These are phyloP conservation scores for Parachaetomium inaequale DNA, from an alignment of 495 filamentous ascomycete genomes.

Conservation along the genomic window DNA sequence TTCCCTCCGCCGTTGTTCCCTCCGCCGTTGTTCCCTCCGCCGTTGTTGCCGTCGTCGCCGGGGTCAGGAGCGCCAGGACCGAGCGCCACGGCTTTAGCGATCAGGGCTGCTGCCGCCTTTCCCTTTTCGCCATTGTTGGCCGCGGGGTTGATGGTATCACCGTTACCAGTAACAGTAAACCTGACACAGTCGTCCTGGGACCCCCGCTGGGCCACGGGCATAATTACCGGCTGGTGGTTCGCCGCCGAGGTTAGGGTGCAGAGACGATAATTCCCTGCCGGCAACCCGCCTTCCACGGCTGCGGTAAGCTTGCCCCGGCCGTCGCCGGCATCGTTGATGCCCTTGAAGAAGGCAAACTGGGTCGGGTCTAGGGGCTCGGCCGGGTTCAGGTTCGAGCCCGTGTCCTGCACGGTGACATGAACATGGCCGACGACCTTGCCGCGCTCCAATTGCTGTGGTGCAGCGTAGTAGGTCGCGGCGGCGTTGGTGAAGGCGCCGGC, in stretches of 20 bases:
- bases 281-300: slow-evolving; percentile 24
- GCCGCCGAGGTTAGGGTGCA: slow-evolving; percentile 27
- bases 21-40: background rate
- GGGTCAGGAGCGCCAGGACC: slow-evolving; percentile 22
- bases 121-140: slow-evolving; percentile 24
- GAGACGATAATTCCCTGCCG: slow-evolving; percentile 29
- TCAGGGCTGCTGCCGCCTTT: slow-evolving; percentile 13
- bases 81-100: slow-evolving; percentile 17
- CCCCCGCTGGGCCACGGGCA: slow-evolving; percentile 32
- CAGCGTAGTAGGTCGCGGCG: slow-evolving; percentile 53
- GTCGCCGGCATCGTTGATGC: slow-evolving; percentile 30
- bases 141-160: slow-evolving; percentile 17
- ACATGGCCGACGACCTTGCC: slow-evolving; percentile 53
- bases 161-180: slow-evolving; percentile 24
- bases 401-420: slow-evolving; percentile 57
- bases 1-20: background rate
- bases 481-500: slow-evolving; percentile 58
- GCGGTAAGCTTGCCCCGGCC: slow-evolving; percentile 25
- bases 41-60: slow-evolving; percentile 2
- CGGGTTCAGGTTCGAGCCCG: slow-evolving; percentile 41
- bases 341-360: slow-evolving; percentile 30
- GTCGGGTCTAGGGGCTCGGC: slow-evolving; percentile 40
- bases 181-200: slow-evolving; percentile 31
- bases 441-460: slow-evolving; percentile 50
- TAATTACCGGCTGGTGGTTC: slow-evolving; percentile 33